A percentile compares a stretch with the other conserved stretches of the same genome.
Evolutionary conservation across 352 stramenopile genomes (phyloP).

Genomic region (Pythium aquatile): DNA sequence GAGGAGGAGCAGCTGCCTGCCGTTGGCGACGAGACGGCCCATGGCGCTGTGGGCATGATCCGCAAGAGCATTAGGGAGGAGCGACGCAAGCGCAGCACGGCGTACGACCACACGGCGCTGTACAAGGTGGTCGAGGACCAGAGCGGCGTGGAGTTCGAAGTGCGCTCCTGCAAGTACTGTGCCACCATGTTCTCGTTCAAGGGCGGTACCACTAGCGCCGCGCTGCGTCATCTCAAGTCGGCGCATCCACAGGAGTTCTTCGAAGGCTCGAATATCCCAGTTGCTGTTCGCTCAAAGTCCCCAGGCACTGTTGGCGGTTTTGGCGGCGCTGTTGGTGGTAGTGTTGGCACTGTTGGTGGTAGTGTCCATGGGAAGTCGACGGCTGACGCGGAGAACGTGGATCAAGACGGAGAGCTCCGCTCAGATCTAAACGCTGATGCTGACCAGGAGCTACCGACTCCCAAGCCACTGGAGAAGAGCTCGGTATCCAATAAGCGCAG

Average conservation of each 20-base stretch:
- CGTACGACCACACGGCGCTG: slow-evolving; percentile 40
- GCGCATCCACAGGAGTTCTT: slow-evolving; percentile 30
- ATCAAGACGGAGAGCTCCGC: background rate
- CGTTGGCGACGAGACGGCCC: background rate
- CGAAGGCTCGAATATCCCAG: background rate
- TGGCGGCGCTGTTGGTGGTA: background rate
- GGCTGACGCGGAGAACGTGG: background rate
- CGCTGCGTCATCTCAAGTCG: slow-evolving; percentile 49
- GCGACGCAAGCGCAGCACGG: slow-evolving; percentile 39
- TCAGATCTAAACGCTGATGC: background rate
- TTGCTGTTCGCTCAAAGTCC: too few relatives aligned
- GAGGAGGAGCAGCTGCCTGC: too few relatives aligned
- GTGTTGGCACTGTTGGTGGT: too few relatives aligned
- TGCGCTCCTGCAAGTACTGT: slow-evolving; percentile 48
- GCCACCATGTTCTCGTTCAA: slow-evolving; percentile 50
- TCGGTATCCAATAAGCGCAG: slow-evolving; percentile 4
- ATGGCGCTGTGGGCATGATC: slow-evolving; percentile 10
- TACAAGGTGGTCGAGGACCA: slow-evolving; percentile 27
- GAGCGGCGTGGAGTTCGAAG: slow-evolving; percentile 32
- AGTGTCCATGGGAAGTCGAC: background rate
- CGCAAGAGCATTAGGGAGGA: slow-evolving; percentile 21
- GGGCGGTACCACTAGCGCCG: slow-evolving; percentile 48
- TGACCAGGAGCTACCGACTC: background rate
- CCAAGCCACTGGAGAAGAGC: background rate
- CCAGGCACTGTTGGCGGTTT: background rate